phyloP scores from a whole-genome alignment of 2,329 filamentous ascomycete species.

The Colletotrichum salicis region DNA sequence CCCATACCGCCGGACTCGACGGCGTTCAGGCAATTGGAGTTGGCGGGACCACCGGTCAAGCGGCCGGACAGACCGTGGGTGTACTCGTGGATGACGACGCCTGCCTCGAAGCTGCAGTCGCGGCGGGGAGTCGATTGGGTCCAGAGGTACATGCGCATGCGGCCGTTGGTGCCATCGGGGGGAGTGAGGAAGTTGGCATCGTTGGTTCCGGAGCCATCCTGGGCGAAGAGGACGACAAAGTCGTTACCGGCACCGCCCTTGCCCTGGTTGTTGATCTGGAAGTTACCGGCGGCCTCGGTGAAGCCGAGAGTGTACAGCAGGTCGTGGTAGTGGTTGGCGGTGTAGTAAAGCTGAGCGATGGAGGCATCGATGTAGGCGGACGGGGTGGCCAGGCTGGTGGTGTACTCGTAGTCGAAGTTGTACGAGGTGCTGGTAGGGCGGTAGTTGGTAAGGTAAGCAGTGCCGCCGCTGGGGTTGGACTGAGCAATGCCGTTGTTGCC shows the following conservation, averaged over 20 bases:
- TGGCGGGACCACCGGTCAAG: constrained; percentile 67
- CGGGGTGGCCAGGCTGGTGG: constrained; percentile 43
- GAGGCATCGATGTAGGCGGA: constrained; percentile 59
- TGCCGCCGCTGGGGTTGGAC: constrained; percentile 56
- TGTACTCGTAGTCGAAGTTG: constrained; percentile 55
- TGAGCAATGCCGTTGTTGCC: constrained; percentile 67
- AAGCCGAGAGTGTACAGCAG: constrained; percentile 64
- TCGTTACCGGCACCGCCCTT: constrained; percentile 58
- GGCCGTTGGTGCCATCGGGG: constrained; percentile 55
- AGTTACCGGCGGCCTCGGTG: constrained; percentile 64
- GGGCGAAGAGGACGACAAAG: constrained; percentile 60
- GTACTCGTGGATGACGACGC: constrained; percentile 70
- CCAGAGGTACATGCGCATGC: constrained; percentile 69
- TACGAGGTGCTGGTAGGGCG: constrained; percentile 52
- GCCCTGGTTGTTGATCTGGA: constrained; percentile 62
- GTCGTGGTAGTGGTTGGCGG: constrained; percentile 64
- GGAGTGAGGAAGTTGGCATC: constrained; percentile 64
- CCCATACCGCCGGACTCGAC: constrained; percentile 67
- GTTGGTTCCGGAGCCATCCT: constrained; percentile 60
- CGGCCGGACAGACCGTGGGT: constrained; percentile 67
- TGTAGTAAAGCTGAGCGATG: constrained; percentile 66
- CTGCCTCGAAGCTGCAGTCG: constrained; percentile 68
- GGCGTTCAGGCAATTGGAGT: constrained; percentile 57
- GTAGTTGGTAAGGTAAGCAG: constrained; percentile 42
- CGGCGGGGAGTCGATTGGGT: constrained; percentile 56